Base-by-base conservation (phyloP, 2,329 filamentous ascomycete species). In the Dactylellina parvicollis region DNA sequence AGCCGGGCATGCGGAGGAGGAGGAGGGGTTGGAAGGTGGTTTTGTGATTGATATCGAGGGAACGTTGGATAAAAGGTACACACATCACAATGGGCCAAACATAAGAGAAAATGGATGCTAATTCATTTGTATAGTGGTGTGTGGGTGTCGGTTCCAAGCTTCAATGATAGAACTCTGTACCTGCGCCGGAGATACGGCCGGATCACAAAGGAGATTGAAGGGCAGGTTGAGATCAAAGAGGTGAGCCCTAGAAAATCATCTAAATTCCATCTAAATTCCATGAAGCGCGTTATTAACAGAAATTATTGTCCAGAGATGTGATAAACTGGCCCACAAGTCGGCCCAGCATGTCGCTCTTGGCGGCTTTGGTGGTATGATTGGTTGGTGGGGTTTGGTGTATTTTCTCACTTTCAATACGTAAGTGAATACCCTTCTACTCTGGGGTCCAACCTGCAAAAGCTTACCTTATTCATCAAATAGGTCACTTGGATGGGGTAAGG, bases 151-250 rank as follows among this genome's bases (percentile, higher is more conserved):
- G 89, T 96, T 8, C 93, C 93, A 0, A 92, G 89, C 49, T 97
- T 96, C 84, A 87, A 89, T 73, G 92, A 97, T 79, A 85, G 93
- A n/a, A 97, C 93, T 0, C 90, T 94, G 80, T 96, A 94, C 80
- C 86, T 96, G 78, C 88, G 93, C 7, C 86, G 91, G 80, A 85
- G 90, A 5, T 82, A 97, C 56, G 85, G 91, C 46, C 91, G 90
- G 74, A 88, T 90, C 78, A 89, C 89, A 2, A 84, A 83, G 49
- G 84, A 88, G 65, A 89, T 97, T 56, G 86, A 89, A 20, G 80
- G 84, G 1, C 7, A 55, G 20, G 69, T 73, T 26, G 69, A 61
- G 22, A 46, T 73, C 14, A 73, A 73, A 50, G 69, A 73, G 55
- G 69, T 73, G 14, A 4, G n/a, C 12, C 30, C 12, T 1, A 2